Evolutionary conservation across 23 red algal species (phyloP), one percentile per base, ranked within the genome.

Genomic region (Chondrus crispus): DNA sequence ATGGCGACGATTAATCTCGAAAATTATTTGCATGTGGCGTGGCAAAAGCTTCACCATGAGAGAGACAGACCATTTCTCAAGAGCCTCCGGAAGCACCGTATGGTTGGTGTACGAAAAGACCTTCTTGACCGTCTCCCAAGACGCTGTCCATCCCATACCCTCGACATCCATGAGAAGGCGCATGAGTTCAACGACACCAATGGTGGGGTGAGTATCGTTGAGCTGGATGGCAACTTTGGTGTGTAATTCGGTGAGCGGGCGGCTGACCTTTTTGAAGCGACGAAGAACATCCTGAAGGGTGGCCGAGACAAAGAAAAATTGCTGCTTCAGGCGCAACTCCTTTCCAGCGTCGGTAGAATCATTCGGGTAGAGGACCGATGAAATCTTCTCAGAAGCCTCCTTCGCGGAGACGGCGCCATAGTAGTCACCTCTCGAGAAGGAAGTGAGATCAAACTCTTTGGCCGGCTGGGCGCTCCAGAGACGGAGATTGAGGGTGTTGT

Each of bases 31-130:
- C 97, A 99, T 99, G 80, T 99, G 97, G 35, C 97, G 58, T 14
- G 97, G 97, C 84, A 99, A 82, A 45, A 99, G 82, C 73, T 95
- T 95, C 77, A 96, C 97, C 97, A 99, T 96, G 20, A 99, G 81
- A 6, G 91, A 90, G 35, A 99, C 97, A 2, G 90, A 85, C 97
- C 97, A 99, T 77, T 96, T 99, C 87, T 99, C 97, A 38, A 99
- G 91, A 16, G 97, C 97, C 93, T 99, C 97, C 5, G 97, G 97
- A 20, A 99, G 95, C n/a, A 99, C 97, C 62, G 97, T 99, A 74
- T 99, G 97, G 60, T 99, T 99, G 19, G 97, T 99, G 93, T 99
- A 99, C 2, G 97, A 99, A 84, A 99, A 99, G 52, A 96, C 95
- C 89, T 94, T 94, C 43, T 74, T 91, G 29, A 91, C 87, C 12